A percentile compares a stretch with the other conserved stretches of the same genome.
Conservation (phyloP, 164 flowering plant species). For the Macadamia integrifolia region DNA sequence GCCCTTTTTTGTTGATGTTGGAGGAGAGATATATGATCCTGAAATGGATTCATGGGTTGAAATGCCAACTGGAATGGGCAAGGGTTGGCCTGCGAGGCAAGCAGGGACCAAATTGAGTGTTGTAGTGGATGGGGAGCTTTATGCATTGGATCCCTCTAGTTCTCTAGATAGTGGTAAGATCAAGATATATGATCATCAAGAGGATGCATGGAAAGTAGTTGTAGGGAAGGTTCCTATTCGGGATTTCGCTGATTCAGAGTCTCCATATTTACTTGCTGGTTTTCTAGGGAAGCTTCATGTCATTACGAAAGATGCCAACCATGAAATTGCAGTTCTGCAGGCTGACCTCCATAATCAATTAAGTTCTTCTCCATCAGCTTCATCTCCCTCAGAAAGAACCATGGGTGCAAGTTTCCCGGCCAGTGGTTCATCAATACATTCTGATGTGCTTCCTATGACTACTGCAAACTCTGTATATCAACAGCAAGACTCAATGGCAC, state of each 20-base stretch:
- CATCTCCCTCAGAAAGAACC: slow-evolving; percentile 1
- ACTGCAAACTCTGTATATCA: slow-evolving; percentile 14
- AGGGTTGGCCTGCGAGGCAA: slow-evolving; percentile 96
- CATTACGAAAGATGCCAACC: slow-evolving; percentile 58
- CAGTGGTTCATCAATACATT: no score
- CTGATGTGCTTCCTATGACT: background rate
- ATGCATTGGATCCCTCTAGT: slow-evolving; percentile 84
- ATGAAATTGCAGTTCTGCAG: slow-evolving; percentile 39
- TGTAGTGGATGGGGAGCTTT: slow-evolving; percentile 73
- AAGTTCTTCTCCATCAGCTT: slow-evolving; percentile 22
- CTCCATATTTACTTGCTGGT: slow-evolving; percentile 80
- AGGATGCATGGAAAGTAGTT: slow-evolving; percentile 81
- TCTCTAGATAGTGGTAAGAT: slow-evolving; percentile 69
- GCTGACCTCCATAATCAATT: slow-evolving; percentile 31
- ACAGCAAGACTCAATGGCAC: slow-evolving; percentile 13
- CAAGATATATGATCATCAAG: slow-evolving; percentile 64
- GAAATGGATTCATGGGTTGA: slow-evolving; percentile 69
- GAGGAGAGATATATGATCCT: slow-evolving; percentile 86
- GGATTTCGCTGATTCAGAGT: slow-evolving; percentile 63
- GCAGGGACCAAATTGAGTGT: slow-evolving; percentile 87
- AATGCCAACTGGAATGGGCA: slow-evolving; percentile 95
- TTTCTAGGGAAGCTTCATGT: slow-evolving; percentile 80
- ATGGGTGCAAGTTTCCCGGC: no score
- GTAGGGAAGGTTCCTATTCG: slow-evolving; percentile 59
- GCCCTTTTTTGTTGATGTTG: slow-evolving; percentile 92